A percentile compares a stretch with the other conserved stretches of the same genome.
Conservation (phyloP, 2,329 filamentous ascomycete species). For the Stromatinia cepivora region DNA sequence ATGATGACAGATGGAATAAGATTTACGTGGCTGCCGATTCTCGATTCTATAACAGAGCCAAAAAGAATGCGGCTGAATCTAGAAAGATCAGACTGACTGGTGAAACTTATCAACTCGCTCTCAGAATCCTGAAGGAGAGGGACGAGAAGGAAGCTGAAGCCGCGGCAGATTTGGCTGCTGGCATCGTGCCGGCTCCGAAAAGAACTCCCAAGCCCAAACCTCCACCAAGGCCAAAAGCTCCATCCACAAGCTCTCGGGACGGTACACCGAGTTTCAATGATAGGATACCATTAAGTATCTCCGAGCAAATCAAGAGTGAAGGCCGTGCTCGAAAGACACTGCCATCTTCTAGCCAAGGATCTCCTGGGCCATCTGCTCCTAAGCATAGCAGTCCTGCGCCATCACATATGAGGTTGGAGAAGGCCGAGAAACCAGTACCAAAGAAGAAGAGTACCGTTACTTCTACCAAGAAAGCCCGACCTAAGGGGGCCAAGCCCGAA, state of each 20-base stretch:
- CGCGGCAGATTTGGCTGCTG: slow-evolving; percentile 19
- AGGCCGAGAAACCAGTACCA: slow-evolving; percentile 30
- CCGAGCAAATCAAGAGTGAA: slow-evolving; percentile 39
- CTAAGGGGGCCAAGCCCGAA: slow-evolving; percentile 31
- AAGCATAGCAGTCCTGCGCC: slow-evolving; percentile 31
- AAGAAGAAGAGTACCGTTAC: slow-evolving; percentile 38
- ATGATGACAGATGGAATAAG: slow-evolving; percentile 39
- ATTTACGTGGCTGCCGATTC: slow-evolving; percentile 40
- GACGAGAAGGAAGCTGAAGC: slow-evolving; percentile 31
- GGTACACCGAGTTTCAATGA: slow-evolving; percentile 29
- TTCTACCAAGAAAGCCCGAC: slow-evolving; percentile 29
- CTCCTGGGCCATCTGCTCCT: slow-evolving; percentile 32
- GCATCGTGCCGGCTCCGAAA: slow-evolving; percentile 14
- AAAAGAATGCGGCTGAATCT: slow-evolving; percentile 36
- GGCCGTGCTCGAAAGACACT: slow-evolving; percentile 35
- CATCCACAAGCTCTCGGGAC: slow-evolving; percentile 32
- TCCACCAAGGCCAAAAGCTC: slow-evolving; percentile 31
- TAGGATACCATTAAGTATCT: slow-evolving; percentile 34
- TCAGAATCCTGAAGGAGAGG: slow-evolving; percentile 36
- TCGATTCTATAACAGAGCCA: slow-evolving; percentile 38
- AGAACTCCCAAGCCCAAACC: slow-evolving; percentile 24
- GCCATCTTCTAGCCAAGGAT: slow-evolving; percentile 35
- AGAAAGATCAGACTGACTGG: slow-evolving; percentile 33
- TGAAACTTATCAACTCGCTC: slow-evolving; percentile 34
- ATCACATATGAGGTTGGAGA: slow-evolving; percentile 24